phyloP scores from a whole-genome alignment of 2,329 filamentous ascomycete genomes.

The Diaporthe aspalathi region DNA sequence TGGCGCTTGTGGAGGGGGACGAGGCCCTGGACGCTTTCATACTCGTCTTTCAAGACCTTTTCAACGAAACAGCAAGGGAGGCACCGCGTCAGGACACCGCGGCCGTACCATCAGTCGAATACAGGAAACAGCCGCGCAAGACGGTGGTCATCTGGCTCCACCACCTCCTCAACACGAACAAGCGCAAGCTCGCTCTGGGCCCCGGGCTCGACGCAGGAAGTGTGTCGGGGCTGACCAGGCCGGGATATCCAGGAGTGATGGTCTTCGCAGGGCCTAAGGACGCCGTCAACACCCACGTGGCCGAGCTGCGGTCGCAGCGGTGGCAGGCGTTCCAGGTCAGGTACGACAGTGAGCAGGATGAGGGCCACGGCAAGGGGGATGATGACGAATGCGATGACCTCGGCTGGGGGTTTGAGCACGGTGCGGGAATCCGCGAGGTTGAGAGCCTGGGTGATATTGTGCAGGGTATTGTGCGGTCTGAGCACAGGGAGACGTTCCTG shows the following conservation, averaged over 20 bases:
- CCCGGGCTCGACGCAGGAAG: background rate
- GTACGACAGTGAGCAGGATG: constrained; percentile 8
- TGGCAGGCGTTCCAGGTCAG: constrained; percentile 26
- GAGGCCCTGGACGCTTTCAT: constrained; percentile 2
- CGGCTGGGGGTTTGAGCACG: background rate
- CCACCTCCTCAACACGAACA: constrained; percentile 20
- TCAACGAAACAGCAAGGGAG: background rate
- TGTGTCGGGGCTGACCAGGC: constrained; percentile 12
- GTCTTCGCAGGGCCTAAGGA: constrained; percentile 8
- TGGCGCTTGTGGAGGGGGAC: background rate
- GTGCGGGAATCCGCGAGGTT: background rate
- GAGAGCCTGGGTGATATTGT: constrained; percentile 9
- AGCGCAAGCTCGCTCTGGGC: constrained; percentile 14
- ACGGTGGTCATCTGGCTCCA: constrained; percentile 14
- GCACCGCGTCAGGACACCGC: background rate
- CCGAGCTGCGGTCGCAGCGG: constrained; percentile 6
- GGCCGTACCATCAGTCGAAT: background rate
- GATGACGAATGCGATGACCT: background rate
- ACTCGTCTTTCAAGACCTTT: background rate
- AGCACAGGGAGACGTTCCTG: constrained; percentile 9
- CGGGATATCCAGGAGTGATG: constrained; percentile 1
- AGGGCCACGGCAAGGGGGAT: background rate
- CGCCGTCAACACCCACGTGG: constrained; percentile 5
- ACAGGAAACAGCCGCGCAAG: background rate
- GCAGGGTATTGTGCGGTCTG: background rate